Evolutionary conservation across 352 stramenopile species (phyloP), one percentile per base, ranked within the genome.

Genomic region (Phytophthora sojae): DNA sequence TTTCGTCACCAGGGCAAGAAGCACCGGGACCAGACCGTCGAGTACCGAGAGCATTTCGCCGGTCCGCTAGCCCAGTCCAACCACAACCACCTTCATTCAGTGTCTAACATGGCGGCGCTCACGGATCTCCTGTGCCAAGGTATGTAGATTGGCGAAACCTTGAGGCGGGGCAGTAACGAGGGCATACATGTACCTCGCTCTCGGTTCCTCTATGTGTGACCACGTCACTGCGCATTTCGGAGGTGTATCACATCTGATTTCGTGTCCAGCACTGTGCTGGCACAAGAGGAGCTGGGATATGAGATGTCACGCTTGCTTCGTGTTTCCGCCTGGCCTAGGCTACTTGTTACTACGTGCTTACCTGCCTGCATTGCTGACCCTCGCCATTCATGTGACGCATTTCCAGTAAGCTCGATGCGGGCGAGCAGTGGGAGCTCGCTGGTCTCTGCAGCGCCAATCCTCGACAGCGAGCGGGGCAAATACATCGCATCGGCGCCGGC

Each of bases 161-260:
- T 69, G 62, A 63, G 53, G 53, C 53, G 42, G 60, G 50, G 50
- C 45, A 12, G 11, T 12, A 23, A 54, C 11, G 32, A 19, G 29
- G 5, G 6, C 44, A 51, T 11, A 4, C 14, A 25, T 26, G 11
- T 12, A 44, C 35, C 35, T 44, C 35, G 26, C 8, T 7, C 8
- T 44, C 35, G 35, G 14, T 44, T 44, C 9, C 35, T 44, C 35
- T 15, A 7, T 44, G 35, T 47, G 14, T 68, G 52, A 53, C 52
- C 59, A 42, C 37, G n/a, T 57, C 57, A 39, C 32, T 35, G 45
- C 30, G 39, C 50, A 61, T 35, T 64, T 64, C 52, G 30, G 39
- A 39, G 21, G 53, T 23, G 32, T 65, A 76, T 76, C 69, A 76
- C 30, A 73, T 67, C 58, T 76, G 64, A 72, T 73, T 76, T 69